Evolutionary conservation across 768 basidiomycete genomes (phyloP), one percentile per base, ranked within the genome.

Genomic region (Suillus plorans): DNA sequence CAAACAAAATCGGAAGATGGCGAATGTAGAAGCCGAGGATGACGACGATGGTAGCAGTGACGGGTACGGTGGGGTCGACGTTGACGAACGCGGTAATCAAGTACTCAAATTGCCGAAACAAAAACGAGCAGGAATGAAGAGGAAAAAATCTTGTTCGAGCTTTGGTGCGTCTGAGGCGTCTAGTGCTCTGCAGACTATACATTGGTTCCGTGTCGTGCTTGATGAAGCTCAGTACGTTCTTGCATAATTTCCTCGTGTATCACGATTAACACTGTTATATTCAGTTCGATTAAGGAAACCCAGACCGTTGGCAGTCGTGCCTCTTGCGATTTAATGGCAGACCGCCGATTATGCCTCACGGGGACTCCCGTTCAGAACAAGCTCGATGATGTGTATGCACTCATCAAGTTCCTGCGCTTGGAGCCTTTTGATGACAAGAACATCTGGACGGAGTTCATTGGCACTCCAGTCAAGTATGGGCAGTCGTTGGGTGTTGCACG

Each of bases 301-400:
- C 85, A 86, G 28, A 99, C 97, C 1, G 94, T 99, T 50, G 96
- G 91, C 52, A 95, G 95, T 67, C 89, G 94, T 63, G 97, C 97
- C 8, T 95, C 92, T 14, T 99, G 97, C 77, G 95, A 97, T 75
- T 85, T 99, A 58, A 85, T 91, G 76, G 94, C 97, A 18, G 94
- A 98, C 73, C 89, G 97, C 61, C 89, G 97, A 18, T 81, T 98
- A 50, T 96, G 94, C 76, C 81, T 99, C 47, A 96, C 96, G n/a
- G 97, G 97, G 63, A 99, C 97, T 9, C 97, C 97, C 1, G 95
- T 99, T 44, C 97, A 99, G 80, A 99, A 99, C 83, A 97, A 97
- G 77, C 86, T 99, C 61, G 97, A 99, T 78, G 97, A 99, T 73
- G 91, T 99, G 59, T 99, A 91, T 76, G 97, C 97, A 5, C 82